Evolutionary conservation across 768 basidiomycete genomes (phyloP), one percentile per base, ranked within the genome.

Genomic region (Brasilioporus rufonigricans): DNA sequence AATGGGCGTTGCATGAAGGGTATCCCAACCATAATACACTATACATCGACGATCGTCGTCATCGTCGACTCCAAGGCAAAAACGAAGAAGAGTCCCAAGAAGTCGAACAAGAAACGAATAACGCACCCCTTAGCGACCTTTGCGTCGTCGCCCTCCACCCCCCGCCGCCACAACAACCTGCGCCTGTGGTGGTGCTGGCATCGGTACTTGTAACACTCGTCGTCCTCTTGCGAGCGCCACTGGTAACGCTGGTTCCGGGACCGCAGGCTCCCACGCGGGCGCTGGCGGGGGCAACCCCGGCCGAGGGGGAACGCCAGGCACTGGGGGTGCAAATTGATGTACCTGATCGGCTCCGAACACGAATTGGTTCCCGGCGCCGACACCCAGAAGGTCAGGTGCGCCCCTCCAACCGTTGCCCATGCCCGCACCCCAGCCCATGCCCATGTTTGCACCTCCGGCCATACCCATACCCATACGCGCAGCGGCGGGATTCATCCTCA

Each of bases 341-440:
- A 11, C 47, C 3, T 58, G 56, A 9, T 50, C 65, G 1, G 52
- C 50, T 11, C 65, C 65, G n/a, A 66, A 66, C 54, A 48, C 13
- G 19, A 54, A 66, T 1, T 16, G 45, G 18, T 59, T 44, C 31
- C 48, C 47, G 5, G 7, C 5, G 12, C 43, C 56, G 4, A 16
- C n/a, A 19, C 44, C 55, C 19, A 29, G 3, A 23, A 32, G 52
- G n/a, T 29, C 19, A 1, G 53, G 59, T 10, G 19, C 35, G 19
- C 16, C 38, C 38, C 38, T 16, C 12, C 36, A 16, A 12, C 16
- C 9, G 4, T 5, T 2, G 36, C 52, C 61, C 44, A 62, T 49
- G 19, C 56, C 39, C 2, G 35, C 49, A 24, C 40, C 52, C 21
- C 16, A 11, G 35, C 12, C 41, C n/a, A n/a, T n/a, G n/a, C n/a